Evolutionary conservation across 1,139 yeast genomes (phyloP), one percentile per base, ranked within the genome.

Genomic region (Sugiyamaella paludigena): DNA sequence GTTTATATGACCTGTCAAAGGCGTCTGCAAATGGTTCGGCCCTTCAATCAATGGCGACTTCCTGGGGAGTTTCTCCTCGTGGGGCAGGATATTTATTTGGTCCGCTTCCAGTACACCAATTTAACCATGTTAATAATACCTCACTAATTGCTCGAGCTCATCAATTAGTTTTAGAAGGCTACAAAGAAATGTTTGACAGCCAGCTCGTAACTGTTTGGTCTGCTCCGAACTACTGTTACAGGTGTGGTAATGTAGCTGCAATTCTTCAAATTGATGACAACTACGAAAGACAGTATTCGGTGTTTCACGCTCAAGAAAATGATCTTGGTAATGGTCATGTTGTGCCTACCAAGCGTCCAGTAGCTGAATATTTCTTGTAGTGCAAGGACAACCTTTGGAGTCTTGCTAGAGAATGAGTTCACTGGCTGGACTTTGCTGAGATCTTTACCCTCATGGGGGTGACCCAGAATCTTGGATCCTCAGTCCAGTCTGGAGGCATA

Each of bases 41-140:
- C 10, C 39, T 41, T 4, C 45, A 34, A 27, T 43, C 46, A 7
- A 36, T 36, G 41, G 41, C 40, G n/a, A 33, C 46, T 8, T 43
- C 65, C 42, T 92, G 98, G 98, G 95, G 96, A 16, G 81, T 92
- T 53, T 87, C 96, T 44, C 97, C 98, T 55, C 80, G 98, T 68
- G 98, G 98, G 59, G 98, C 98, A 34, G 98, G 98, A 49, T 92
- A 86, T 77, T 75, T 94, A 64, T 83, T 92, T 76, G 87, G 98
- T 60, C 78, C 83, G 69, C 74, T 82, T 61, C 95, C 92, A 56
- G 95, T 88, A 24, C 80, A 82, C 55, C 81, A 79, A 58, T 92
- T 92, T 65, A 78, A 87, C 57, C 87, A 85, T 56, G 72, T 71
- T 9, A 92, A 92, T 68, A 83, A 85, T 59, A 79, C 95, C 46